These are phyloP conservation scores for Suhomyces choctaworum DNA, from an alignment of 1,139 yeast species.

Conservation along the genomic window DNA sequence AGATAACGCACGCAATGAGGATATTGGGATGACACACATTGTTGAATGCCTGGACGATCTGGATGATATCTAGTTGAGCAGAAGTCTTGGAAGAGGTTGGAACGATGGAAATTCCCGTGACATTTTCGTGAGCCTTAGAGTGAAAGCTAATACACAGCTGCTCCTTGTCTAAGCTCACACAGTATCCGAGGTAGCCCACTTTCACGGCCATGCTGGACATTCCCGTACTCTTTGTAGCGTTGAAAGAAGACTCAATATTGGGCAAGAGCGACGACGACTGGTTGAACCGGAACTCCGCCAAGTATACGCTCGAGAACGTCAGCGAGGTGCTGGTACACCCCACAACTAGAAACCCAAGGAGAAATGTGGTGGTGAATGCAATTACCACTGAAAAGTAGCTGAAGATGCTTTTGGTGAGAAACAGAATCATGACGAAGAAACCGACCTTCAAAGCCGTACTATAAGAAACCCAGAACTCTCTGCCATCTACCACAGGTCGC, in stretches of 20 bases:
- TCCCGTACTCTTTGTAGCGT: conserved; percentile 19
- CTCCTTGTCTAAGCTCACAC: conserved; percentile 34
- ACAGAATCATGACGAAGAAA: conserved; percentile 2
- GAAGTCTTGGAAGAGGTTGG: conserved; percentile 21
- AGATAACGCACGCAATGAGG: conserved; percentile 48
- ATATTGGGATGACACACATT: conserved; percentile 55
- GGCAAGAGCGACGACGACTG: conserved; percentile 38
- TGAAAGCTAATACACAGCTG: conserved; percentile 35
- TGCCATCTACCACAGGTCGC: no score
- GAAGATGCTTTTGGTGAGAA: conserved; percentile 4
- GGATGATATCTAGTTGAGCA: conserved; percentile 39
- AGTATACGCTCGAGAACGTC: conserved; percentile 47
- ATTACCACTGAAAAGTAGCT: conserved; percentile 15
- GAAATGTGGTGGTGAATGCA: conserved; percentile 39
- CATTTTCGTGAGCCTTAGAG: conserved; percentile 19
- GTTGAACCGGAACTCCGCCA: conserved; percentile 50
- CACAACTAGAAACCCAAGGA: conserved; percentile 51
- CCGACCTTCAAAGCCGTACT: no score
- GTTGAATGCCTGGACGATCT: conserved; percentile 43
- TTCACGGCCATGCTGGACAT: conserved; percentile 37
- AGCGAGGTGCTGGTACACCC: conserved; percentile 47
- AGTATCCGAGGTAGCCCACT: conserved; percentile 55
- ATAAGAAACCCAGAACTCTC: no score
- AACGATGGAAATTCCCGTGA: conserved; percentile 28
- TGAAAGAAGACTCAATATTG: conserved; percentile 33